Base-by-base conservation (phyloP, 495 filamentous ascomycete species). In the Aspergillus leporis region DNA sequence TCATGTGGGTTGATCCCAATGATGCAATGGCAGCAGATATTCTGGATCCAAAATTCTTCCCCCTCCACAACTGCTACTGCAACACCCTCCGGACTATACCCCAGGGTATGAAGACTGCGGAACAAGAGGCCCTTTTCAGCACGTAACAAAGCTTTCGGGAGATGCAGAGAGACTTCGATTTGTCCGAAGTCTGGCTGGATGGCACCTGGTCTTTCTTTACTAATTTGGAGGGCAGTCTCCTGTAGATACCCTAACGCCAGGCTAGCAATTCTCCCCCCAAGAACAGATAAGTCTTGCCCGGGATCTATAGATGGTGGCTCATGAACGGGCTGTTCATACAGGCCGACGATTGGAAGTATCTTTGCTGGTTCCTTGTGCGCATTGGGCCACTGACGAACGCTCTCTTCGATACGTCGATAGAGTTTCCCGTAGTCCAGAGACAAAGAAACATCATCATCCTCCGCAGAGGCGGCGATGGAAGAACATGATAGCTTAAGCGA, bases 1-100 rank as follows among this genome's bases (percentile, higher is more conserved):
- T 81, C 78, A 56, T 75, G 75, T 8, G 70, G 69, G 47, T 81
- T 79, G 7, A 80, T 70, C 8, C 78, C 78, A 38, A 81, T 70
- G 34, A 81, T 76, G 25, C 71, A 74, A 32, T 61, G 47, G 38
- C 61, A 64, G 18, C 59, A 58, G n/a, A 69, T 69, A 0, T 50
- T 34, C 19, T 58, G 58, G 22, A 69, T 58, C 4, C 53, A 30
- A 21, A 69, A 64, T 30, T 61, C 59, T 40, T 69, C 58, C 30
- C 65, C 56, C 16, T 61, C 31, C 8, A 64, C 47, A 5, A 61
- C 41, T 10, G 43, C 25, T 5, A 57, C 16, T 13, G 9, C 40
- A 23, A 36, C 48, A 13, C 45, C 30, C 19, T 59, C 51, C 13
- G 51, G 36, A 51, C 53, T 59, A 0, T 43, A 51, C 56, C 61